Evolutionary conservation across 2,329 filamentous ascomycete genomes (phyloP).

Genomic region (Verticillium albo-atrum): DNA sequence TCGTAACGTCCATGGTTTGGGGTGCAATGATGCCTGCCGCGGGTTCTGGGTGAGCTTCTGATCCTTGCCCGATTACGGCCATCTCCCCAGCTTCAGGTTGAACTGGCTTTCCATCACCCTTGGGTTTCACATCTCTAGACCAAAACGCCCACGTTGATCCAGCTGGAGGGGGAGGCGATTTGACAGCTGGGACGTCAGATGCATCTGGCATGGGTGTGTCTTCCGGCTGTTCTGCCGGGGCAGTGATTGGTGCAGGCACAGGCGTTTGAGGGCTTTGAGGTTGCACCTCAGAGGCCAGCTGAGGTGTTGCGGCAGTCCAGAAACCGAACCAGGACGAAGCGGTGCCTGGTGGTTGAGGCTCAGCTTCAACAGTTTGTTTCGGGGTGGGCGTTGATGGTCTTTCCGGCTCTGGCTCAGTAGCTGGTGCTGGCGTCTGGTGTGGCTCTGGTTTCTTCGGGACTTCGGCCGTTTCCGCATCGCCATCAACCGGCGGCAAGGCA

Average conservation of each 20-base stretch:
- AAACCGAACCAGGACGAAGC: slow-evolving; percentile 36
- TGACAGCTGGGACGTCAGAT: slow-evolving; percentile 18
- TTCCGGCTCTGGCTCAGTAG: background rate
- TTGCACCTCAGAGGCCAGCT: background rate
- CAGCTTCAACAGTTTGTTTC: slow-evolving; percentile 3
- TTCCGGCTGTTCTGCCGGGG: slow-evolving; percentile 23
- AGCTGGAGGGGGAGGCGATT: slow-evolving; percentile 35
- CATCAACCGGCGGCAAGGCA: background rate
- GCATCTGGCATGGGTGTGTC: slow-evolving; percentile 41
- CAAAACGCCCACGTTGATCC: slow-evolving; percentile 79
- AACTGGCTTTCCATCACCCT: slow-evolving; percentile 23
- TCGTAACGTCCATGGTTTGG: slow-evolving; percentile 27
- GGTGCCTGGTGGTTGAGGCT: slow-evolving; percentile 12
- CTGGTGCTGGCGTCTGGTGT: background rate
- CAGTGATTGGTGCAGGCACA: background rate
- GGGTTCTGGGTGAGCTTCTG: slow-evolving; percentile 49
- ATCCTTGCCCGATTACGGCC: slow-evolving; percentile 52
- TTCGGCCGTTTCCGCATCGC: slow-evolving; percentile 7
- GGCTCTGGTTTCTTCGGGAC: slow-evolving; percentile 12
- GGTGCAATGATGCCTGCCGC: slow-evolving; percentile 34
- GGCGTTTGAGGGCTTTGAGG: slow-evolving; percentile 4
- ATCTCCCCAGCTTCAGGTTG: slow-evolving; percentile 44
- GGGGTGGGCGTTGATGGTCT: slow-evolving; percentile 10
- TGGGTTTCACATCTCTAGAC: slow-evolving; percentile 54
- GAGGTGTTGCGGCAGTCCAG: slow-evolving; percentile 23